These are phyloP conservation scores for Myxozyma geophila DNA, from an alignment of 805 yeast genomes.

Conservation along the genomic window DNA sequence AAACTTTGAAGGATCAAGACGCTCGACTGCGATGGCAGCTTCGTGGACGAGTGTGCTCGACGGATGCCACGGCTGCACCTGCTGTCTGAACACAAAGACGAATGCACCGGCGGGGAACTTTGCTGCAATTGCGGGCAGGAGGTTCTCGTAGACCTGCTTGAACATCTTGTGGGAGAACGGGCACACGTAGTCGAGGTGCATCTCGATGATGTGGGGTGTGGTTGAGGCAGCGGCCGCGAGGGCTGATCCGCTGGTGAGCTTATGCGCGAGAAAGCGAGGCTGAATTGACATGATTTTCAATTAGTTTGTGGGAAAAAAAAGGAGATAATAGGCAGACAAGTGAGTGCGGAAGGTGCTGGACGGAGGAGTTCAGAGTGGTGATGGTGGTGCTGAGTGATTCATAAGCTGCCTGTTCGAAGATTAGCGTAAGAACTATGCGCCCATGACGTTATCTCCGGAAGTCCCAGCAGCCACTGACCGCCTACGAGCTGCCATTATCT, in stretches of 20 bases:
- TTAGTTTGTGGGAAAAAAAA: not conserved
- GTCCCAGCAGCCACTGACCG: too few relatives aligned
- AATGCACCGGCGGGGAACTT: constrained; percentile 54
- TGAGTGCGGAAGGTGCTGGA: not conserved
- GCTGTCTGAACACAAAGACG: constrained; percentile 68
- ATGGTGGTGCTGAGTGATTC: not conserved
- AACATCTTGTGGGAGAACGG: constrained; percentile 72
- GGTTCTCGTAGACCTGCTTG: constrained; percentile 55
- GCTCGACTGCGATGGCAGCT: constrained; percentile 70
- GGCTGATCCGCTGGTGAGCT: constrained; percentile 37
- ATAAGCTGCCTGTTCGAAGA: not conserved
- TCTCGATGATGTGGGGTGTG: constrained; percentile 54
- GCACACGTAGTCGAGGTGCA: constrained; percentile 78
- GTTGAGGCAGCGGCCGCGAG: constrained; percentile 18
- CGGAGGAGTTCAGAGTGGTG: not conserved
- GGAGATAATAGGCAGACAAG: too few relatives aligned
- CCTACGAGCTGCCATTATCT: not conserved
- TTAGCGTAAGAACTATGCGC: not conserved
- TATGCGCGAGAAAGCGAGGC: constrained; percentile 34
- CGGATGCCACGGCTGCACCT: constrained; percentile 92
- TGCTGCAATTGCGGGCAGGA: constrained; percentile 57
- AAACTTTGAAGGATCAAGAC: constrained; percentile 55
- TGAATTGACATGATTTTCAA: constrained; percentile 28
- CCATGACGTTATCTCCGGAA: too few relatives aligned
- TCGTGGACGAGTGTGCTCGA: constrained; percentile 71